A percentile compares a stretch with the other conserved stretches of the same genome.
Conservation (phyloP, 352 stramenopile genomes). For the Aphanomyces invadans region DNA sequence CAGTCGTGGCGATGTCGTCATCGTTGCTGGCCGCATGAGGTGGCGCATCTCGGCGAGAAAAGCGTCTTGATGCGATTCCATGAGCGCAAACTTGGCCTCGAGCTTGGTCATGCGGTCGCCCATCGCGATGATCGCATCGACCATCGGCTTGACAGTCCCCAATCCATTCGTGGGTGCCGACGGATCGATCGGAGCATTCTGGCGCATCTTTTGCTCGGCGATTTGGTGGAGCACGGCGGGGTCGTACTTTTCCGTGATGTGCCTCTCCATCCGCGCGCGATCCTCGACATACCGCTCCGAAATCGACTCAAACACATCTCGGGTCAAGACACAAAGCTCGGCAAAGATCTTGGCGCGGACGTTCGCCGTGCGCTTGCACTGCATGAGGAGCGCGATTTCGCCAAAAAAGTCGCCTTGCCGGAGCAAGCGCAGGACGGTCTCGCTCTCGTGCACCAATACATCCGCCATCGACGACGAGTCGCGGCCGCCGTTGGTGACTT, state of each 20-base stretch:
- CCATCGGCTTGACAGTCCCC: not conserved
- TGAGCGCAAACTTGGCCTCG: not conserved
- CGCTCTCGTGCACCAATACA: not conserved
- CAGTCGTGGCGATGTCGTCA: not conserved
- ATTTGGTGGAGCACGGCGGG: slow-evolving; percentile 50
- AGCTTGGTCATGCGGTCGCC: not conserved
- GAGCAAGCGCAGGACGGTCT: slow-evolving; percentile 24
- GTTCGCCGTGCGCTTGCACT: slow-evolving; percentile 76
- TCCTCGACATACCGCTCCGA: slow-evolving; percentile 68
- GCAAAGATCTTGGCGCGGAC: slow-evolving; percentile 62
- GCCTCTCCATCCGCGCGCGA: slow-evolving; percentile 70
- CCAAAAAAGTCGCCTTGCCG: slow-evolving; percentile 74
- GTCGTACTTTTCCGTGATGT: slow-evolving; percentile 83
- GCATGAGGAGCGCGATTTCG: slow-evolving; percentile 73
- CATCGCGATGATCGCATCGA: not conserved
- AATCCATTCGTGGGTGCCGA: not conserved
- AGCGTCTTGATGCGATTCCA: not conserved
- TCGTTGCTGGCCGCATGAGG: not conserved
- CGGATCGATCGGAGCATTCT: not conserved
- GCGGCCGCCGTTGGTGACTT: slow-evolving; percentile 66
- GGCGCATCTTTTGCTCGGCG: not conserved
- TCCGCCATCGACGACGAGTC: not conserved
- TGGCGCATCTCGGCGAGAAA: not conserved
- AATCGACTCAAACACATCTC: slow-evolving; percentile 68
- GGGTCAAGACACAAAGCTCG: slow-evolving; percentile 63